A percentile compares a stretch with the other conserved stretches of the same genome.
These are phyloP conservation scores for Saccharomyces hybrid DNA, from an alignment of 1,139 yeast genomes.

Conservation along the genomic window DNA sequence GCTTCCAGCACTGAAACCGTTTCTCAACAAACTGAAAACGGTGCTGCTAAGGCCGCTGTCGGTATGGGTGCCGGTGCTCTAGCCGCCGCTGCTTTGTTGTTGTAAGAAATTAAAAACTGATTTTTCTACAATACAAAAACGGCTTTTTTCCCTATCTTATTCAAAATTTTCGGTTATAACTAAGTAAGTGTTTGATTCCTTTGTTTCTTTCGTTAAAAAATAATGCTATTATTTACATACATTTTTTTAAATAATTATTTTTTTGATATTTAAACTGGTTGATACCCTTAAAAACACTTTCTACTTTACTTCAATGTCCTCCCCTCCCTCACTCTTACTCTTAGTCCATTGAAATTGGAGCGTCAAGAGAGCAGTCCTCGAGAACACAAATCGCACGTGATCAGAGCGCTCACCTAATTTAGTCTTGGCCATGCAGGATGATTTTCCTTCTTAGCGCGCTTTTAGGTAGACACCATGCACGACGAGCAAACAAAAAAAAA, in stretches of 20 bases:
- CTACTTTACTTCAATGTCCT: not conserved
- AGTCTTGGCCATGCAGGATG: not conserved
- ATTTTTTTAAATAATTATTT: not conserved
- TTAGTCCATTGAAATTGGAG: not conserved
- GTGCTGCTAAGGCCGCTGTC: conserved; percentile 13
- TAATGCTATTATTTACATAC: not conserved
- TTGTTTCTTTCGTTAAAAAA: not conserved
- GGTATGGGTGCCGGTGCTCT: conserved; percentile 18
- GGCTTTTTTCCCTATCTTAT: not conserved
- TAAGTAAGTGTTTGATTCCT: not conserved
- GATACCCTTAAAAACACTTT: not conserved
- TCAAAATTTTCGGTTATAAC: not conserved
- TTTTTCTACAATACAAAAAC: not conserved
- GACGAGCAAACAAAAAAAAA: not conserved
- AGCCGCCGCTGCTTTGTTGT: conserved; percentile 16
- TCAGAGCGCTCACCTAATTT: not conserved
- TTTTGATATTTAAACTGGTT: not conserved
- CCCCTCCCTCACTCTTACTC: not conserved
- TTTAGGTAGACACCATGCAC: not conserved
- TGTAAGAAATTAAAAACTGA: conserved; percentile 1
- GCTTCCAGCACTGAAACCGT: not conserved
- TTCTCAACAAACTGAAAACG: conserved; percentile 10
- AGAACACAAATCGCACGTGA: not conserved
- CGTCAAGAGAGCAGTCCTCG: not conserved
- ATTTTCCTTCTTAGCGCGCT: not conserved